Conservation (phyloP, 768 basidiomycete species). For the Phlebiopsis flavidoalba region DNA sequence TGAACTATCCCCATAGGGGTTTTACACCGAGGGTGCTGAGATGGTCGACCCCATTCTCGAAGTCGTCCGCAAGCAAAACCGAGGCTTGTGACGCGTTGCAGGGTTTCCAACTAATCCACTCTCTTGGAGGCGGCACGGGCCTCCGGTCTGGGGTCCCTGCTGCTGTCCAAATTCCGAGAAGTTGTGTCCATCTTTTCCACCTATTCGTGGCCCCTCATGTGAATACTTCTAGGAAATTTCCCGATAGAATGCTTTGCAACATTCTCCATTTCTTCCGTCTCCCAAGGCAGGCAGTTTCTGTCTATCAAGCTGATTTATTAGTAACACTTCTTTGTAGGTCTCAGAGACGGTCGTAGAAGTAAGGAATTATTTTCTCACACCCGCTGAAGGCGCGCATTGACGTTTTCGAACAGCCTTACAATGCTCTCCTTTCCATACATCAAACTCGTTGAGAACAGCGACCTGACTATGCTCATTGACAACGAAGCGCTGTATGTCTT, state of each 20-base stretch:
- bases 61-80: constrained; percentile 68
- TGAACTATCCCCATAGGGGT: constrained; percentile 2
- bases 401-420: constrained; percentile 55
- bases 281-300: constrained; percentile 39
- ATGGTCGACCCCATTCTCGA: constrained; percentile 85
- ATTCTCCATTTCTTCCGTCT: constrained; percentile 47
- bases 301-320: neutral
- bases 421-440: constrained; percentile 77
- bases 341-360: constrained; percentile 55
- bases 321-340: constrained; percentile 19
- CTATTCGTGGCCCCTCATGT: constrained; percentile 17
- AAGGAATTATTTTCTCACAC: neutral
- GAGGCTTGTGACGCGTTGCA: constrained; percentile 85
- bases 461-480: constrained; percentile 80
- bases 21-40: constrained; percentile 95
- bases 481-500: constrained; percentile 74
- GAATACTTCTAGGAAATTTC: constrained; percentile 51
- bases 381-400: too few relatives aligned
- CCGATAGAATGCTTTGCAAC: constrained; percentile 46
- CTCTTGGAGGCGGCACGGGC: constrained; percentile 89
- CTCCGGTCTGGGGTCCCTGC: constrained; percentile 78
- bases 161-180: constrained; percentile 80
- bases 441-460: constrained; percentile 88
- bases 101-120: constrained; percentile 87
- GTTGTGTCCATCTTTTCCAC: constrained; percentile 29